Percentiles rank a stretch among this genome's conserved stretches.
phyloP scores from a whole-genome alignment of 2,329 filamentous ascomycete genomes.

The Botrytis paeoniae region DNA sequence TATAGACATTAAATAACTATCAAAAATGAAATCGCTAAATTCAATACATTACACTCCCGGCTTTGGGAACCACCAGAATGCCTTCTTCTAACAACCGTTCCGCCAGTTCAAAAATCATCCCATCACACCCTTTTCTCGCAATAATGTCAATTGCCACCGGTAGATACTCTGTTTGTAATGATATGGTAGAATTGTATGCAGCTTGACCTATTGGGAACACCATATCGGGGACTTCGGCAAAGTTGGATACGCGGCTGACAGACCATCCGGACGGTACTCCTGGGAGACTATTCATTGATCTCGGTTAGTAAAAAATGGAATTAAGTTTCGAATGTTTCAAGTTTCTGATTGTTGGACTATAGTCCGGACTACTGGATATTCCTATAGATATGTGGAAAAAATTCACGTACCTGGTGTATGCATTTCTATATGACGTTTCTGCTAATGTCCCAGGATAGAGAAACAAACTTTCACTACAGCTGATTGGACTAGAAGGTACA shows the following conservation, averaged over 20 bases:
- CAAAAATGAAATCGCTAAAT: neutral
- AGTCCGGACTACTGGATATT: neutral
- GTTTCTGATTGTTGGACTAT: neutral
- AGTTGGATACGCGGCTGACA: constrained; percentile 43
- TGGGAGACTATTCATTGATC: constrained; percentile 37
- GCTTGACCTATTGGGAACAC: constrained; percentile 43
- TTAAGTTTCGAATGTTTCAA: neutral
- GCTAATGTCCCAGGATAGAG: constrained; percentile 47
- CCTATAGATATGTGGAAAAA: neutral
- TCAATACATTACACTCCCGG: constrained; percentile 40
- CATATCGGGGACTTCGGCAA: constrained; percentile 47
- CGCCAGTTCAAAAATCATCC: constrained; percentile 53
- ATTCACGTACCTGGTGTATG: constrained; percentile 37
- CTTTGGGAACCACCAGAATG: constrained; percentile 45
- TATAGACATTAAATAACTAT: neutral
- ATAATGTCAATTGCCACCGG: constrained; percentile 58
- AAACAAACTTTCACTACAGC: constrained; percentile 49
- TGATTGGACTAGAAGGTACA: constrained; percentile 41
- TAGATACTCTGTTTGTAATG: constrained; percentile 47
- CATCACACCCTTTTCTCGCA: constrained; percentile 59
- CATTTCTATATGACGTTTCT: constrained; percentile 45
- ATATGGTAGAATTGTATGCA: constrained; percentile 47
- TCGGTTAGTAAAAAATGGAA: neutral
- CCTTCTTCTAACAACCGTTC: constrained; percentile 50
- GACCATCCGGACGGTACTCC: constrained; percentile 47